Percentiles rank a stretch among this genome's conserved stretches.
phyloP scores from a whole-genome alignment of 2,329 filamentous ascomycete genomes.

The Biscogniauxia sp. region DNA sequence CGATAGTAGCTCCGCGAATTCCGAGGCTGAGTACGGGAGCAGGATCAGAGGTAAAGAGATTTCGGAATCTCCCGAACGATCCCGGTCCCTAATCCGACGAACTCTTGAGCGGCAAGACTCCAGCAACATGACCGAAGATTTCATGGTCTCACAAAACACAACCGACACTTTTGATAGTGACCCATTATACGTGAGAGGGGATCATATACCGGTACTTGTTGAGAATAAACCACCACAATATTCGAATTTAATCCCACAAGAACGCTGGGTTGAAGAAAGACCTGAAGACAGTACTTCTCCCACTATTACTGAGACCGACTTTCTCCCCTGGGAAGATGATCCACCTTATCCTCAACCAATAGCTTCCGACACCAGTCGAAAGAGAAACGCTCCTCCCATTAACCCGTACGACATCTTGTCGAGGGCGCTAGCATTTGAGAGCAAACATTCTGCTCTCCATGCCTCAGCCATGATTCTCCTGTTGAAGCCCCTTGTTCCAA shows the following conservation, averaged over 20 bases:
- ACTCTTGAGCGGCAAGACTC: slow-evolving; percentile 24
- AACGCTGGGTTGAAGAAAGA: slow-evolving; percentile 14
- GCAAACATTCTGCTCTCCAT: slow-evolving; percentile 54
- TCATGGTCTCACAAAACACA: slow-evolving; percentile 31
- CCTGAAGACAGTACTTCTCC: slow-evolving; percentile 39
- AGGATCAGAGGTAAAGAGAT: slow-evolving; percentile 44
- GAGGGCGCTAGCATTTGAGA: slow-evolving; percentile 56
- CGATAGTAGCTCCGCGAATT: slow-evolving; percentile 20
- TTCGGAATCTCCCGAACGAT: slow-evolving; percentile 25
- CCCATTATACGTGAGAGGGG: slow-evolving; percentile 7
- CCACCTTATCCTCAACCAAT: slow-evolving; percentile 52
- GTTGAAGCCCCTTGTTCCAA: slow-evolving; percentile 55
- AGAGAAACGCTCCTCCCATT: slow-evolving; percentile 39
- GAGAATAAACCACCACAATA: slow-evolving; percentile 11
- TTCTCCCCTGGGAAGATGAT: slow-evolving; percentile 57
- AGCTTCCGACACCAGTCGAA: slow-evolving; percentile 14
- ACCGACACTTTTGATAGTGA: slow-evolving; percentile 30
- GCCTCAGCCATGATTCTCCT: slow-evolving; percentile 61
- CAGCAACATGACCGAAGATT: slow-evolving; percentile 26
- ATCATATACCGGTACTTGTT: slow-evolving; percentile 9
- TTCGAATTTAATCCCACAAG: slow-evolving; percentile 1
- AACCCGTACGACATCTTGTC: slow-evolving; percentile 55
- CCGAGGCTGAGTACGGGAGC: slow-evolving; percentile 43
- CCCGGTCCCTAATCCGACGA: slow-evolving; percentile 16
- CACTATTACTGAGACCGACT: slow-evolving; percentile 55